phyloP scores from a whole-genome alignment of 257 asterid species.

The Lithospermum erythrorhizon region DNA sequence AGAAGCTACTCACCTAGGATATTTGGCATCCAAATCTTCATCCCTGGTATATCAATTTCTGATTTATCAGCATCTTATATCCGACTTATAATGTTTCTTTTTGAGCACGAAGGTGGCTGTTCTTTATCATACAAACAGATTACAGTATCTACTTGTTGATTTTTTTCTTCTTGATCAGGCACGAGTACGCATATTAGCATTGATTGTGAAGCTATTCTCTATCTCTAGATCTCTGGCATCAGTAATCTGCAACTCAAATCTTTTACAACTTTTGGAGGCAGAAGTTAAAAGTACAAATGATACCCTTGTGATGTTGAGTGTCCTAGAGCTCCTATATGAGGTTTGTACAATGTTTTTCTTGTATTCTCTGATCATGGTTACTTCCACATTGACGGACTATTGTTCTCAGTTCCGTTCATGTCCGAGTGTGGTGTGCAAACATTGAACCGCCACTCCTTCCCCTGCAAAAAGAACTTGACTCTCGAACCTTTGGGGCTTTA shows the following conservation, averaged over 20 bases:
- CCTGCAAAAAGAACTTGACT: not conserved
- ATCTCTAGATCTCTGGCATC: conserved; percentile 68
- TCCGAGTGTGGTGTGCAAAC: not conserved
- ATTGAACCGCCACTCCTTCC: not conserved
- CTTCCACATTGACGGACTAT: not conserved
- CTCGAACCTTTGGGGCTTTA: not conserved
- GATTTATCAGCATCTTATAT: not conserved
- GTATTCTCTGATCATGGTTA: not conserved
- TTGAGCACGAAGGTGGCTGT: not conserved
- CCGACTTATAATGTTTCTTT: not conserved
- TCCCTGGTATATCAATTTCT: conserved; percentile 51
- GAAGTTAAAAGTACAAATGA: conserved; percentile 60
- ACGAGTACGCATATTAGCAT: conserved; percentile 75
- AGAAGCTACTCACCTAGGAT: conserved; percentile 57
- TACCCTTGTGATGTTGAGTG: conserved; percentile 64
- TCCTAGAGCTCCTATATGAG: conserved; percentile 84
- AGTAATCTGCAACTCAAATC: conserved; percentile 51
- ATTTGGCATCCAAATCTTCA: conserved; percentile 50
- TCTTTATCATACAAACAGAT: not conserved
- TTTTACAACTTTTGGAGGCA: conserved; percentile 63
- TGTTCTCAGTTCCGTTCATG: not conserved
- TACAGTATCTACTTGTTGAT: not conserved
- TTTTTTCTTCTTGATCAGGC: conserved; percentile 36
- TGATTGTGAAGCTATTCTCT: conserved; percentile 91
- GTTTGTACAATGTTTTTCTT: conserved; percentile 23